Conservation (phyloP, 768 basidiomycete genomes). For the Pulveroboletus frians region DNA sequence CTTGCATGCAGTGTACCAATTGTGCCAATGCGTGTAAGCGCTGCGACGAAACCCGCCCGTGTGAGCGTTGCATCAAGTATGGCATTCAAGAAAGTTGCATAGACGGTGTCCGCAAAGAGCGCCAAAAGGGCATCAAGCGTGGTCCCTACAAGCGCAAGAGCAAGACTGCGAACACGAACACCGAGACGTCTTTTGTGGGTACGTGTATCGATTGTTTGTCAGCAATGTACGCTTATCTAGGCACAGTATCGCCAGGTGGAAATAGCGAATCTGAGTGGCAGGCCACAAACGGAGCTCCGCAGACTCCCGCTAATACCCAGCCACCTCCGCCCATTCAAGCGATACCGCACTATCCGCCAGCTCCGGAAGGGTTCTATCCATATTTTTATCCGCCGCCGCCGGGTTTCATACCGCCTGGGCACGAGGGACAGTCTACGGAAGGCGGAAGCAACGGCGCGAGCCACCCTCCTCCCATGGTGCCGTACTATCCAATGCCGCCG, state of each 20-base stretch:
- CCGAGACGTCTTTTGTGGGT: slow-evolving; percentile 22
- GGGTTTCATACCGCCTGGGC: slow-evolving; percentile 36
- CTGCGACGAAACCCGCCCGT: slow-evolving; percentile 55
- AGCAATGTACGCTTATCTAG: slow-evolving; percentile 9
- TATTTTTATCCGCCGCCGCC: slow-evolving; percentile 39
- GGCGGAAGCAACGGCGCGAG: slow-evolving; percentile 26
- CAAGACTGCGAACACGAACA: slow-evolving; percentile 25
- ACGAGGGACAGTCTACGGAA: slow-evolving; percentile 35
- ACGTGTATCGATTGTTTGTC: slow-evolving; percentile 7
- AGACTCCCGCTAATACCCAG: slow-evolving; percentile 11
- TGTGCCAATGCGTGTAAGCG: slow-evolving; percentile 55
- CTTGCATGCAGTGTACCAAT: slow-evolving; percentile 43
- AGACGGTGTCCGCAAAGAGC: slow-evolving; percentile 60
- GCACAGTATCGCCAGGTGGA: slow-evolving; percentile 9
- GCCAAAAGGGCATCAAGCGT: slow-evolving; percentile 56
- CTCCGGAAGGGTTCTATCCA: slow-evolving; percentile 42
- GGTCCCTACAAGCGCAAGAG: slow-evolving; percentile 55
- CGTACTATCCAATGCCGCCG: slow-evolving; percentile 36
- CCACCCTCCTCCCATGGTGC: slow-evolving; percentile 29
- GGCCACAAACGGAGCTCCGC: slow-evolving; percentile 19
- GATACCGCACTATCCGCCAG: slow-evolving; percentile 29
- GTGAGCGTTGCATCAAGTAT: slow-evolving; percentile 60
- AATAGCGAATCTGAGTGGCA: slow-evolving; percentile 35
- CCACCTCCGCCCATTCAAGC: slow-evolving; percentile 25
- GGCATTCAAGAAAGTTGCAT: slow-evolving; percentile 52